Conservation (phyloP, 2,329 filamentous ascomycete species). For the Parafenestella ontariensis region DNA sequence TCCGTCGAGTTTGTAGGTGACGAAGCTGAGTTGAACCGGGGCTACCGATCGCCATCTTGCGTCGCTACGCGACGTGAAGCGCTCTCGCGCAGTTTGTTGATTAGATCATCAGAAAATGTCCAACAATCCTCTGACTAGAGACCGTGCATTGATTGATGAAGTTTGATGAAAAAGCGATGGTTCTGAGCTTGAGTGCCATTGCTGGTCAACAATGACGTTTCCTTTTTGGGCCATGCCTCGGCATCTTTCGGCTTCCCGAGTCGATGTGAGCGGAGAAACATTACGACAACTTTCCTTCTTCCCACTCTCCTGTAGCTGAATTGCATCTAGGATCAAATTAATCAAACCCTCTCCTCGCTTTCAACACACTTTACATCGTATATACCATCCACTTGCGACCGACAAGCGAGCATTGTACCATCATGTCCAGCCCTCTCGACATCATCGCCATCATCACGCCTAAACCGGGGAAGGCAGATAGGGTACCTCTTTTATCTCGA, state of each 20-base stretch:
- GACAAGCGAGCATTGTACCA: neutral
- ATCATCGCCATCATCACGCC: conserved; percentile 41
- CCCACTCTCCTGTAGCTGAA: neutral
- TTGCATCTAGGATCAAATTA: neutral
- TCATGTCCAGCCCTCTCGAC: conserved; percentile 31
- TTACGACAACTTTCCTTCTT: neutral
- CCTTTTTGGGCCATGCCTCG: conserved; percentile 22
- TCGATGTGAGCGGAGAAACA: conserved; percentile 21
- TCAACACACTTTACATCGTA: neutral
- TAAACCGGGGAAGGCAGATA: conserved; percentile 40
- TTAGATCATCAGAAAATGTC: too few species aligned
- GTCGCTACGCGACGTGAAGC: too few species aligned
- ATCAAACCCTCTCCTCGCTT: neutral
- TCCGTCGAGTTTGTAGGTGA: too few species aligned
- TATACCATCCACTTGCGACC: neutral
- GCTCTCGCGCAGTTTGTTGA: too few species aligned
- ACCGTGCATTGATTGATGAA: neutral
- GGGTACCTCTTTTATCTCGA: conserved; percentile 20
- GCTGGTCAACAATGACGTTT: neutral
- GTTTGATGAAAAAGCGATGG: too few species aligned
- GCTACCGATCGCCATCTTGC: too few species aligned
- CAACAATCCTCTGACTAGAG: too few species aligned
- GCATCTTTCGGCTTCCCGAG: conserved; percentile 28
- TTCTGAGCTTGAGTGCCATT: too few species aligned
- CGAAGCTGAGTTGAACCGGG: too few species aligned